Conservation (phyloP, 257 asterid species). For the Ilex aquifolium region DNA sequence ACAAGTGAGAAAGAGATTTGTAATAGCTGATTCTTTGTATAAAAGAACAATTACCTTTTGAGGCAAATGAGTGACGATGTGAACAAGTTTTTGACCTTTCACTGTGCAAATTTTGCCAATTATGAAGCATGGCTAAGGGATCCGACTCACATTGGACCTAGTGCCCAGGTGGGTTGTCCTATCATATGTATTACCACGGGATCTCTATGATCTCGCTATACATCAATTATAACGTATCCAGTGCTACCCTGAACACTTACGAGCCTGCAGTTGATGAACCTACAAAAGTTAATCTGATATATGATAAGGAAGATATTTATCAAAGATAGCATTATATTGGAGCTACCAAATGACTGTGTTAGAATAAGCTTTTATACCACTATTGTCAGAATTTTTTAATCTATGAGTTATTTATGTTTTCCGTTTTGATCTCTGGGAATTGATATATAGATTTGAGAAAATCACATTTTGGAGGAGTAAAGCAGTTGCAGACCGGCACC, state of each 20-base stretch:
- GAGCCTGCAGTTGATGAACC: neutral
- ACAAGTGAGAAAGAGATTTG: too few relatives aligned
- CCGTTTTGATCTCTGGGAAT: slow-evolving; percentile 5
- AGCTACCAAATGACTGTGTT: neutral
- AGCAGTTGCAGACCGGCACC: slow-evolving; percentile 54
- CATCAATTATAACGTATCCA: too few relatives aligned
- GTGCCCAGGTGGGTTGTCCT: too few relatives aligned
- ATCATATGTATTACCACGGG: neutral
- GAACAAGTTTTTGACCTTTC: too few relatives aligned
- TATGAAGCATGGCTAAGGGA: too few relatives aligned
- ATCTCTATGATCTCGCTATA: neutral
- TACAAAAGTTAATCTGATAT: neutral
- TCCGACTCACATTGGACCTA: too few relatives aligned
- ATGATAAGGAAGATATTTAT: neutral
- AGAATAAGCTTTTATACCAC: neutral
- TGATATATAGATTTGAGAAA: slow-evolving; percentile 65
- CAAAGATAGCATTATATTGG: neutral
- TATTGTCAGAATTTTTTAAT: neutral
- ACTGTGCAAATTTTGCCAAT: too few relatives aligned
- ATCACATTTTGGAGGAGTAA: slow-evolving; percentile 89
- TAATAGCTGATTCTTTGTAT: too few relatives aligned
- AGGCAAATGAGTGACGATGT: too few relatives aligned
- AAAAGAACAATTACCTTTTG: too few relatives aligned
- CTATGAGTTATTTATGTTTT: neutral
- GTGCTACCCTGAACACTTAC: neutral